These are phyloP conservation scores for Paramecium biaurelia DNA, from an alignment of 73 alveolate species.

Conservation along the genomic window DNA sequence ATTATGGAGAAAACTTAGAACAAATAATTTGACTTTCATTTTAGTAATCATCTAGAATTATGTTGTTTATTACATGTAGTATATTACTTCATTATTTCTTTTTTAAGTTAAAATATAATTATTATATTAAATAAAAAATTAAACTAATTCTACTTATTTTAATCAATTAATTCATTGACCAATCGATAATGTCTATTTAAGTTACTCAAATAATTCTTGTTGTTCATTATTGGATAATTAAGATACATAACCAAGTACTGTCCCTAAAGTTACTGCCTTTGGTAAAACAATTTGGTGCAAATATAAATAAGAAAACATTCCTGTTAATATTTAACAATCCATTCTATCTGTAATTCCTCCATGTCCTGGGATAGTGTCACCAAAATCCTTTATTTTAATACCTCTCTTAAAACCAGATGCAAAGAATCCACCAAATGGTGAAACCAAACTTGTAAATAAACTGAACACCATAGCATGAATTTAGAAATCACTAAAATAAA, in stretches of 20 bases:
- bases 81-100: background rate
- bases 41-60: background rate
- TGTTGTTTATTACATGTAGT: background rate
- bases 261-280: background rate
- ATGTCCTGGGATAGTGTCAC: slow-evolving; percentile 98
- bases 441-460: slow-evolving; percentile 87
- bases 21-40: background rate
- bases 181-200: background rate
- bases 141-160: background rate
- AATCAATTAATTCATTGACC: background rate
- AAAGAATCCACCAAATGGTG: slow-evolving; percentile 99
- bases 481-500: slow-evolving; percentile 48
- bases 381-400: slow-evolving; percentile 96
- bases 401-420: slow-evolving; percentile 99
- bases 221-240: background rate
- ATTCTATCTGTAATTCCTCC: slow-evolving; percentile 99
- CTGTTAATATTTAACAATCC: slow-evolving; percentile 95
- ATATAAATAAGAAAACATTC: slow-evolving; percentile 52
- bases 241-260: background rate
- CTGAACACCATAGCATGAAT: slow-evolving; percentile 88
- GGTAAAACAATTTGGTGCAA: slow-evolving; percentile 39
- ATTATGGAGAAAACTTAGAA: background rate
- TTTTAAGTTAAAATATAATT: background rate
- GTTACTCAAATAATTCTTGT: background rate
- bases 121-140: background rate